phyloP scores from a whole-genome alignment of 1,139 yeast genomes.

The Pichia sp. region DNA sequence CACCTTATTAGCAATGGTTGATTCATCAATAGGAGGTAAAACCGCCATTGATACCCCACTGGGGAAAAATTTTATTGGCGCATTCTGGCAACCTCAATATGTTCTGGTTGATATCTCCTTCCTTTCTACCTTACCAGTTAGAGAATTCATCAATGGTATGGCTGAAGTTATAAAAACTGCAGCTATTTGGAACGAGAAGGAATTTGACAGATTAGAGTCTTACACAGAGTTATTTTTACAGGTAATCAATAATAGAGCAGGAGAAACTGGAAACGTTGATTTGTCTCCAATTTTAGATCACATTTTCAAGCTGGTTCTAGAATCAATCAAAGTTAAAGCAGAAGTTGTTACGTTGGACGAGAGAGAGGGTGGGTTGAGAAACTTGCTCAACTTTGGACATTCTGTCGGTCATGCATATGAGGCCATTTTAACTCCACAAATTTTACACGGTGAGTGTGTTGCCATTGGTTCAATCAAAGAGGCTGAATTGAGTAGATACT shows the following conservation, averaged over 20 bases:
- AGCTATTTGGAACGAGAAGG: constrained; percentile 92
- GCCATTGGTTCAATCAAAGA: constrained; percentile 91
- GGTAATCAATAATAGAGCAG: constrained; percentile 47
- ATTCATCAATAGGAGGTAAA: constrained; percentile 97
- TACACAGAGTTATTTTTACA: constrained; percentile 66
- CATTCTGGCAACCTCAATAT: constrained; percentile 94
- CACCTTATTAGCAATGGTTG: constrained; percentile 93
- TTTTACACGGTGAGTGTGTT: constrained; percentile 97
- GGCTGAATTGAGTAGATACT: constrained; percentile 87
- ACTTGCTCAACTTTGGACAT: constrained; percentile 91
- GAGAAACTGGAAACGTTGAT: constrained; percentile 42
- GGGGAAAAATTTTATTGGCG: constrained; percentile 95
- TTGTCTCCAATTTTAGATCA: constrained; percentile 67
- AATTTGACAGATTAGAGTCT: constrained; percentile 77
- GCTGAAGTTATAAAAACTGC: constrained; percentile 98
- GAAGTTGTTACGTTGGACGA: constrained; percentile 92
- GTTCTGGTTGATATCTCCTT: constrained; percentile 87
- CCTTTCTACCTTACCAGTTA: constrained; percentile 80
- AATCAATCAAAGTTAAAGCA: constrained; percentile 87
- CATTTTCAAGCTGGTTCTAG: constrained; percentile 73
- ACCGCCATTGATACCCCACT: constrained; percentile 98
- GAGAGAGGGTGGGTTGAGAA: constrained; percentile 91
- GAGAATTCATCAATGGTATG: constrained; percentile 97
- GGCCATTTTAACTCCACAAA: constrained; percentile 92
- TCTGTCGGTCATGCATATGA: constrained; percentile 98